These are phyloP conservation scores for Penicillium cosmopolitanum DNA, from an alignment of 495 filamentous ascomycete species.

Conservation along the genomic window DNA sequence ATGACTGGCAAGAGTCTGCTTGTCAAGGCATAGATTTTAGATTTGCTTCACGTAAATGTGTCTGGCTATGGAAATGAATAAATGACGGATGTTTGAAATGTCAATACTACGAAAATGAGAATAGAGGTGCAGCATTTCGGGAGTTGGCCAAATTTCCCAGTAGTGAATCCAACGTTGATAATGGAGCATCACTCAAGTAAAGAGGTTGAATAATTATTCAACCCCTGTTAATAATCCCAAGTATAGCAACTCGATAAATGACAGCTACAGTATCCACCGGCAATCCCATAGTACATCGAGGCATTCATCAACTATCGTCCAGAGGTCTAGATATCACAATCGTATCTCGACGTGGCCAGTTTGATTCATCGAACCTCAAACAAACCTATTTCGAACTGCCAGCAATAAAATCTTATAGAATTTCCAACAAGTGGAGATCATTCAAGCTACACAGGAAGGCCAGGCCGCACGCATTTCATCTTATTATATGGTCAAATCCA, in stretches of 20 bases:
- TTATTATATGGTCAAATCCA: neutral
- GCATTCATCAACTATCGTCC: no score
- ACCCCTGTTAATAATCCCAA: no score
- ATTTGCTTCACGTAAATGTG: conserved; percentile 10
- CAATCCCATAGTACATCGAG: no score
- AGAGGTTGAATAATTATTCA: no score
- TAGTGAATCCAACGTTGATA: no score
- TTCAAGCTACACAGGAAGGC: neutral
- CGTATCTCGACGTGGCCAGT: no score
- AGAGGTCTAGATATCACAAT: no score
- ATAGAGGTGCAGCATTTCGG: conserved; percentile 7
- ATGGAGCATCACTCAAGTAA: no score
- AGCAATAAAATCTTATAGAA: neutral
- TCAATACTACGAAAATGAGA: conserved; percentile 12
- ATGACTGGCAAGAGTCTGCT: conserved; percentile 89
- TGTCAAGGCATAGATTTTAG: conserved; percentile 59
- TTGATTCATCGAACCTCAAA: no score
- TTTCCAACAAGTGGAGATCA: neutral
- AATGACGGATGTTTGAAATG: conserved; percentile 26
- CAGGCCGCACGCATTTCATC: neutral
- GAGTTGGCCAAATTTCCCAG: neutral
- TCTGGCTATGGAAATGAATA: conserved; percentile 29
- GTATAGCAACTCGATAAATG: no score
- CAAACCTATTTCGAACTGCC: no score
- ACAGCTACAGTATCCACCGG: no score